Base-by-base conservation (phyloP, 805 yeast genomes). In the Ogataea henricii region DNA sequence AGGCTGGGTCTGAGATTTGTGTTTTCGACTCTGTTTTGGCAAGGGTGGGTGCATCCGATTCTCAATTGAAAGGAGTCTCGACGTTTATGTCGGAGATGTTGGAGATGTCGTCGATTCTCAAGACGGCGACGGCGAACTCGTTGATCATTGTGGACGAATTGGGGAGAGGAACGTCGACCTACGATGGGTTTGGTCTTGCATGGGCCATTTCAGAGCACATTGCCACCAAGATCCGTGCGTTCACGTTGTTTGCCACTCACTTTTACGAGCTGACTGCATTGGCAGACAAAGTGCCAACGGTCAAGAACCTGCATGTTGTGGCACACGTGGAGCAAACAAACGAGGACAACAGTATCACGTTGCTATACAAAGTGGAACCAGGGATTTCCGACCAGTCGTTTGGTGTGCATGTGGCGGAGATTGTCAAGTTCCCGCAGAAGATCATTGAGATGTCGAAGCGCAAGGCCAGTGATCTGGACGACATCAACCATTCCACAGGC, bases 31-130 rank as follows among this genome's bases (percentile, higher is more conserved):
- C 96, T 1, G 85, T 94, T 4, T 76, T 94, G 50, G 95, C 98
- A 12, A 82, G 99, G 62, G 97, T 94, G n/a, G 99, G 99, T 9
- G 98, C 99, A 2, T 96, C 97, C 10, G 99, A 94, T 65, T 92
- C 97, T 0, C 99, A 94, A 68, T 74, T 94, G 62, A 91, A 92
- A 67, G 99, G 99, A 21, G 89, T 94, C 23, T 91, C 98, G 0
- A 94, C 99, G 0, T 94, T 94, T 60, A 87, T 88, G 88, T 88
- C 96, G 22, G 99, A 94, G 66, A 90, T 94, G 97, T 73, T 89
- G 44, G 99, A 94, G 60, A 89, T 96, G 44, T 85, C 96, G 0
- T 81, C 92, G 2, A 92, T 94, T 55, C 73, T 94, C 48, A 82
- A 87, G 50, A 80, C 87, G 6, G 91, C 96, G 1, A 83, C 94